Evolutionary conservation across 306 rosid species (phyloP).

Genomic region (Prunus dulcis): DNA sequence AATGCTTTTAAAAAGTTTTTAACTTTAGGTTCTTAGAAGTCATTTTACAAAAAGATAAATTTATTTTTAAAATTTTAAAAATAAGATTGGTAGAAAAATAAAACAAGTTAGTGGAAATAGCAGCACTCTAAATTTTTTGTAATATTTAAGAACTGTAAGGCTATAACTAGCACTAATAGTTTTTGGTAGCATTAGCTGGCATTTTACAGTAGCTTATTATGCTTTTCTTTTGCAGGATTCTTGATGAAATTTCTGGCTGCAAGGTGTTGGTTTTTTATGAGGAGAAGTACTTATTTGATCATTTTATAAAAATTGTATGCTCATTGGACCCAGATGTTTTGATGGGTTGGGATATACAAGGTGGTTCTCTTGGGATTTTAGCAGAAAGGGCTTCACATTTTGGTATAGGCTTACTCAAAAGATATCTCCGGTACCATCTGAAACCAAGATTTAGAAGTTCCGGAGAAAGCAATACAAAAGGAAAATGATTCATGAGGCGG

Average conservation of each 20-base stretch:
- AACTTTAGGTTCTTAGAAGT: too few relatives aligned
- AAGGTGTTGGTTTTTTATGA: conserved; percentile 56
- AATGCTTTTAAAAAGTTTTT: too few relatives aligned
- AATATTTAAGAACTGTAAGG: neutral
- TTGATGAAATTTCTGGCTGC: conserved; percentile 61
- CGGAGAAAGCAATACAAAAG: conserved; percentile 40
- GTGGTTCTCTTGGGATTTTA: conserved; percentile 87
- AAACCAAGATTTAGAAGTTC: conserved; percentile 39
- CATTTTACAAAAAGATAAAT: too few relatives aligned
- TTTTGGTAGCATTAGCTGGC: neutral
- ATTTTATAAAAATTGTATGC: conserved; percentile 62
- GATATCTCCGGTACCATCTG: conserved; percentile 77
- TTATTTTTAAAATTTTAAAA: too few relatives aligned
- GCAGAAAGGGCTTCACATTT: conserved; percentile 85
- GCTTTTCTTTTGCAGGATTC: conserved; percentile 50
- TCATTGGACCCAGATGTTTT: conserved; percentile 75
- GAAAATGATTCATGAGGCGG: conserved; percentile 38
- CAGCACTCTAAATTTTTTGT: neutral
- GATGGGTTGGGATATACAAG: conserved; percentile 95
- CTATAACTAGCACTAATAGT: neutral
- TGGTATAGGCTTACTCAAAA: conserved; percentile 70
- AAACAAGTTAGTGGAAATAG: too few relatives aligned
- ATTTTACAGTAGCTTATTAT: conserved; percentile 9
- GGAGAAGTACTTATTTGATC: conserved; percentile 59
- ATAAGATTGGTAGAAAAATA: too few relatives aligned